These are phyloP conservation scores for Guillardia theta DNA, from an alignment of 78 protist genomes.

Conservation along the genomic window DNA sequence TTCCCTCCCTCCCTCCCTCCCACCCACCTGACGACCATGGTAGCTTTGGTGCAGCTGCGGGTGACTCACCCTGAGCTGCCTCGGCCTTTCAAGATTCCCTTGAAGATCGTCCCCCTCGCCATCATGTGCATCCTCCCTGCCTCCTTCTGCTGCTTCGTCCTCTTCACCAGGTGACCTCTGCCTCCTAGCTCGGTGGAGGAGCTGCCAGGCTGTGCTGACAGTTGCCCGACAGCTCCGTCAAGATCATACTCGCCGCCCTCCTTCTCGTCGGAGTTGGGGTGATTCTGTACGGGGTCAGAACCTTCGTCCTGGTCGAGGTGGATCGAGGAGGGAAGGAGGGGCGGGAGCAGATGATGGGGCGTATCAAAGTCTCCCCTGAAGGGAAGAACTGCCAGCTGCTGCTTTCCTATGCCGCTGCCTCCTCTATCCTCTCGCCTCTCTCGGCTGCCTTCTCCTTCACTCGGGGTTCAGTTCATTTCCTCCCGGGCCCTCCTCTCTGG, in stretches of 20 bases:
- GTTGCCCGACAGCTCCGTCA: background rate
- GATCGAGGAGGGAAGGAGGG: too few species aligned
- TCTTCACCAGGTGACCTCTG: background rate
- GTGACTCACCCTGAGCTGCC: background rate
- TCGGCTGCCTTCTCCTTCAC: too few species aligned
- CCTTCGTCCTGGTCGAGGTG: too few species aligned
- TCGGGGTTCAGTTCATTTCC: too few species aligned
- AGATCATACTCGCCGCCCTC: background rate
- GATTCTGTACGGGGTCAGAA: background rate
- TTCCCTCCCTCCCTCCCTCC: background rate
- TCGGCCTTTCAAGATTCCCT: conserved; percentile 12
- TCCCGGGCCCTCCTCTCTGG: too few species aligned
- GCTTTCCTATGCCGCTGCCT: too few species aligned
- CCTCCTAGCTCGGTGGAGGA: background rate
- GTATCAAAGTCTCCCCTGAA: too few species aligned
- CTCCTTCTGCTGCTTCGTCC: background rate
- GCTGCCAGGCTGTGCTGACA: background rate
- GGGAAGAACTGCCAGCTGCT: too few species aligned
- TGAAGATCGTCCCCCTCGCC: background rate
- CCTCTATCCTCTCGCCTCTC: too few species aligned
- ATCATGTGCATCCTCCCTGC: background rate
- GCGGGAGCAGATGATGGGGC: too few species aligned
- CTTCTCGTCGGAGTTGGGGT: background rate
- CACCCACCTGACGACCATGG: background rate
- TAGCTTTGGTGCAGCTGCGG: background rate